Evolutionary conservation across 768 basidiomycete genomes (phyloP), one percentile per base, ranked within the genome.

Genomic region (Russula olivacea): DNA sequence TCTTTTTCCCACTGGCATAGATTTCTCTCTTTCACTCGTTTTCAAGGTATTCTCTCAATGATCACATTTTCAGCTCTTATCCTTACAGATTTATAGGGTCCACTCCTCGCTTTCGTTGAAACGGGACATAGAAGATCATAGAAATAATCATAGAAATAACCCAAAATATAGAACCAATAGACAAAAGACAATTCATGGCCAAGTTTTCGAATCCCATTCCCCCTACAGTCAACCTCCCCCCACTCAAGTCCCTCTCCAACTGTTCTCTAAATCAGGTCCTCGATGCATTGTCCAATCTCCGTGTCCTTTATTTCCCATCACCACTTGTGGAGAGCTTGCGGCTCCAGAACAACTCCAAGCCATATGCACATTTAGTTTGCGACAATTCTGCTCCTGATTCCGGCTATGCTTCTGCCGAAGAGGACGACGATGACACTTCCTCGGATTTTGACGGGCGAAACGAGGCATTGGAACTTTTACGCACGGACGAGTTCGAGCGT

Each of bases 371-470:
- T 36, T 64, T 70, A 58, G 71, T 77, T 28, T 78, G 78, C 60
- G 78, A 80, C 55, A 73, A 70, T 10, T 74, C 74, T 19, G 77
- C 82, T 3, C 84, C 84, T 1, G 88, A 91, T 72, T 90, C 88
- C 12, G 89, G 89, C 40, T 91, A 91, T 66, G 89, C 87, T 6
- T 88, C 87, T 45, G 86, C 84, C 68, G 69, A 63, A 8, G 69
- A 71, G 12, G 69, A 70, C 0, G 65, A 66, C 11, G 68, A 74
- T 4, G 72, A 70, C 55, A 3, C 25, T 23, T 17, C 41, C 19
- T 25, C n/a, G 12, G 38, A 56, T 8, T 65, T 60, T 5, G 68
- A 70, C 8, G 69, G 68, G 0, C 61, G 62, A 9, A 67, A 72
- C 9, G 75, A 74, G 11, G 72, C 71, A 49, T 59, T 79, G 17